These are phyloP conservation scores for Chamaecyparis obtusa DNA, from an alignment of 75 land plant species.

Conservation along the genomic window DNA sequence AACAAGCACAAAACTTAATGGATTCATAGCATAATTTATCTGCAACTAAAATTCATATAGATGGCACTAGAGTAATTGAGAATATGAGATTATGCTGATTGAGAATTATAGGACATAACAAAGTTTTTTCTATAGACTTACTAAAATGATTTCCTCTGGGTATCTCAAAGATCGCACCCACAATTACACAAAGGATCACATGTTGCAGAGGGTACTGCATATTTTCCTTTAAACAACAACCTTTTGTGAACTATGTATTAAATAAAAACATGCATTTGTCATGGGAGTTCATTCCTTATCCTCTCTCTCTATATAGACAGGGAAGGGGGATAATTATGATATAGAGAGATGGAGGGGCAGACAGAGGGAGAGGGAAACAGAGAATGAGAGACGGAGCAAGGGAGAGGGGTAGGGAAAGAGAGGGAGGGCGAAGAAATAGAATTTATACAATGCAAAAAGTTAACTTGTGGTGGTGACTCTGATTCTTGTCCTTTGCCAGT, in stretches of 20 bases:
- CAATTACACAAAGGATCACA: background rate
- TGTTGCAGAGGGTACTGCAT: background rate
- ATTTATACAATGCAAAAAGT: too few species aligned
- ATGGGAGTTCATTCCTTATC: background rate
- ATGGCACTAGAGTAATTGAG: background rate
- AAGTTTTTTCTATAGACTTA: background rate
- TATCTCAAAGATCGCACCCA: background rate
- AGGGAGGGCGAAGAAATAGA: too few species aligned
- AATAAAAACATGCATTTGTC: background rate
- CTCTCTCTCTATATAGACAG: background rate
- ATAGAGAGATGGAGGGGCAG: background rate
- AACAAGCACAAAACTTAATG: background rate
- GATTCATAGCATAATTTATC: background rate
- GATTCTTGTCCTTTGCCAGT: too few species aligned
- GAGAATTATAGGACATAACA: background rate
- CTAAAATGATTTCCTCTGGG: background rate
- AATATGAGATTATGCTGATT: background rate
- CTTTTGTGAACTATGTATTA: background rate
- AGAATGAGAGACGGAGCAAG: too few species aligned
- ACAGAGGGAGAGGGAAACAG: background rate
- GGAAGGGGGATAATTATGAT: too few species aligned
- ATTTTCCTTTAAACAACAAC: background rate
- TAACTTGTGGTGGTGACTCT: background rate
- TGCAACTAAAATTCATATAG: background rate
- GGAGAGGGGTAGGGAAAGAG: too few species aligned